These are phyloP conservation scores for Fusarium begoniae DNA, from an alignment of 2,329 filamentous ascomycete species.

Conservation along the genomic window DNA sequence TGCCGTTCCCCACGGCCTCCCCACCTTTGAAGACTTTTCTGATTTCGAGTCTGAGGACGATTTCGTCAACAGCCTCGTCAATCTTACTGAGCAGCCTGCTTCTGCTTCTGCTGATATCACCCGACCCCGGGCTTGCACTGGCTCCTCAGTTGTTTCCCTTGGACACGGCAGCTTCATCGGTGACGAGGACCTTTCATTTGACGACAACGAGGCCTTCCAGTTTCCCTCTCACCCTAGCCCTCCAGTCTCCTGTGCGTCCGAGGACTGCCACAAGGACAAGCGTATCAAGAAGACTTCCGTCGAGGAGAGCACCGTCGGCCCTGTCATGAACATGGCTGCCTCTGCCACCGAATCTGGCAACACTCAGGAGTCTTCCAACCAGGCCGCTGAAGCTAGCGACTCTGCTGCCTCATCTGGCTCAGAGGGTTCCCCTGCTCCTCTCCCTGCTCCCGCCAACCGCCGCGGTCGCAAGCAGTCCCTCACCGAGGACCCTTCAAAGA, in stretches of 20 bases:
- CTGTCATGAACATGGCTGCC: conserved; percentile 55
- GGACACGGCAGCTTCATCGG: conserved; percentile 82
- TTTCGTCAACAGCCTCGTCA: conserved; percentile 75
- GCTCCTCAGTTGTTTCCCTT: conserved; percentile 71
- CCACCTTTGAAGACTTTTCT: conserved; percentile 84
- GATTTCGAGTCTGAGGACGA: conserved; percentile 93
- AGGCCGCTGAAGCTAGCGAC: conserved; percentile 51
- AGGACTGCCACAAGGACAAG: conserved; percentile 65
- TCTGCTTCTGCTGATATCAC: conserved; percentile 64
- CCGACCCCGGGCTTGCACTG: conserved; percentile 74
- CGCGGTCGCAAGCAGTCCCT: conserved; percentile 98
- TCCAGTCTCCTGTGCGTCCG: conserved; percentile 48
- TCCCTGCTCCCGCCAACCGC: conserved; percentile 76
- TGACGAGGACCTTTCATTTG: conserved; percentile 79
- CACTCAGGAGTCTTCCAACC: conserved; percentile 49
- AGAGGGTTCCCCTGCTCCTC: conserved; percentile 54
- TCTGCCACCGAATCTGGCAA: conserved; percentile 47
- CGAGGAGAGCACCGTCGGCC: conserved; percentile 51
- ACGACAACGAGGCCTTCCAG: conserved; percentile 71
- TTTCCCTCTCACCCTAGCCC: conserved; percentile 71
- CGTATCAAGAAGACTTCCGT: conserved; percentile 63
- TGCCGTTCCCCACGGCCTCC: conserved; percentile 66
- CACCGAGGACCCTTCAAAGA: conserved; percentile 98
- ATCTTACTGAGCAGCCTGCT: conserved; percentile 62
- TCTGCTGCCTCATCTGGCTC: conserved; percentile 54